phyloP scores from a whole-genome alignment of 169 alveolate species.

The Cryptosporidium canis region DNA sequence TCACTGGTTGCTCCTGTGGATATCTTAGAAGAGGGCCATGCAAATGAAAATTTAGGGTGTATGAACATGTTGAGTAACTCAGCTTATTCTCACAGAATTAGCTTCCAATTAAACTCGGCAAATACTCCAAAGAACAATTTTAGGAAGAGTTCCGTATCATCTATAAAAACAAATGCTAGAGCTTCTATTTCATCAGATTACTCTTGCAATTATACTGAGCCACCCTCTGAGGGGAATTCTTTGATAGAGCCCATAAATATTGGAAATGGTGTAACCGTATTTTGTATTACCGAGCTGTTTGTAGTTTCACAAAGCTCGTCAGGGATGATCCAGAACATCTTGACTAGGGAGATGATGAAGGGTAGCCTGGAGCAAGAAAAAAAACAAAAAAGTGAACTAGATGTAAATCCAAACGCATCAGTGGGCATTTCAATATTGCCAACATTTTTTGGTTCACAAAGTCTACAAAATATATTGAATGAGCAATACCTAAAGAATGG shows the following conservation, averaged over 20 bases:
- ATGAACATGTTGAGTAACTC: background rate
- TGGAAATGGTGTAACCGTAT: constrained; percentile 28
- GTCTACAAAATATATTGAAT: constrained; percentile 33
- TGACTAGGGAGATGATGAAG: constrained; percentile 39
- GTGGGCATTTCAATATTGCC: constrained; percentile 64
- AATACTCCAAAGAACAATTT: background rate
- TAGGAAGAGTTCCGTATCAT: constrained; percentile 7
- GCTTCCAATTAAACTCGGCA: background rate
- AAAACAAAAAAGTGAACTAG: background rate
- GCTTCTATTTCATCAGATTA: constrained; percentile 22
- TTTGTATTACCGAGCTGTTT: constrained; percentile 56
- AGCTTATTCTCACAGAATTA: background rate
- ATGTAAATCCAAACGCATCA: background rate
- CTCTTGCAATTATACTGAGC: background rate
- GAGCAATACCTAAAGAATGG: constrained; percentile 27
- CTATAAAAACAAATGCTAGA: constrained; percentile 8
- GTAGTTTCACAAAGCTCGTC: constrained; percentile 38
- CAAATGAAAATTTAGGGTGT: background rate
- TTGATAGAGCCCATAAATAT: constrained; percentile 33
- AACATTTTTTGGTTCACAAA: constrained; percentile 33
- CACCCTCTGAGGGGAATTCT: background rate
- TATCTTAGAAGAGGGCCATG: background rate
- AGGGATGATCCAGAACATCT: constrained; percentile 51
- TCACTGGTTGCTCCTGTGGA: background rate
- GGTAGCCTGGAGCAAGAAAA: background rate